These are phyloP conservation scores for Eucalyptus urophylla DNA, from an alignment of 345 rosid species.

Conservation along the genomic window DNA sequence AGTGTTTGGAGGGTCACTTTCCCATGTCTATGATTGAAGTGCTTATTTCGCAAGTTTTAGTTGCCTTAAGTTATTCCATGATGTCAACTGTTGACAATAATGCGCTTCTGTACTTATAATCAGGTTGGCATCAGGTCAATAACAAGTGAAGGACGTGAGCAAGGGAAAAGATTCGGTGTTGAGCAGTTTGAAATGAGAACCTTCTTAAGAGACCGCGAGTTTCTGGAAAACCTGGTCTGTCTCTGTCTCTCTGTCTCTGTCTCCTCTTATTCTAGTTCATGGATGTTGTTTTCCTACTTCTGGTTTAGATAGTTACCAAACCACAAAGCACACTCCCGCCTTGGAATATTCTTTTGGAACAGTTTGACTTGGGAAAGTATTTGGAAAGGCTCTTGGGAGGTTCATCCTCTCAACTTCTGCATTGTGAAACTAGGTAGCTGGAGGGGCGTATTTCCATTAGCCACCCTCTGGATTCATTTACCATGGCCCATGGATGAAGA, in stretches of 20 bases:
- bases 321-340: background rate
- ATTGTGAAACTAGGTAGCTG: background rate
- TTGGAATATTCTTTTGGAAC: background rate
- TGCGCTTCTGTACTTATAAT: background rate
- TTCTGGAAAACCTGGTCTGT: slow-evolving; percentile 80
- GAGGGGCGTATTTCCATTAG: background rate
- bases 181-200: slow-evolving; percentile 96
- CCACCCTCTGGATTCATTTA: background rate
- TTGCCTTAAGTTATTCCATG: background rate
- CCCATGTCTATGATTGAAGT: background rate
- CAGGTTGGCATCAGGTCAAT: slow-evolving; percentile 96
- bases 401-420: background rate
- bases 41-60: background rate
- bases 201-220: slow-evolving; percentile 62
- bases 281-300: background rate
- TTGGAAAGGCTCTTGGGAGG: background rate
- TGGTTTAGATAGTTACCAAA: background rate
- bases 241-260: background rate
- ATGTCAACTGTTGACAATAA: background rate
- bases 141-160: slow-evolving; percentile 78
- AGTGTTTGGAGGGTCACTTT: background rate
- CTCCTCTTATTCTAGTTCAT: background rate
- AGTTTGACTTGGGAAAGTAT: background rate
- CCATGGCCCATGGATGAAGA: background rate
- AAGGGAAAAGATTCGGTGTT: slow-evolving; percentile 87